Evolutionary conservation across 1,139 yeast species (phyloP), one percentile per base, ranked within the genome.

Genomic region (Dujonia santamariae): DNA sequence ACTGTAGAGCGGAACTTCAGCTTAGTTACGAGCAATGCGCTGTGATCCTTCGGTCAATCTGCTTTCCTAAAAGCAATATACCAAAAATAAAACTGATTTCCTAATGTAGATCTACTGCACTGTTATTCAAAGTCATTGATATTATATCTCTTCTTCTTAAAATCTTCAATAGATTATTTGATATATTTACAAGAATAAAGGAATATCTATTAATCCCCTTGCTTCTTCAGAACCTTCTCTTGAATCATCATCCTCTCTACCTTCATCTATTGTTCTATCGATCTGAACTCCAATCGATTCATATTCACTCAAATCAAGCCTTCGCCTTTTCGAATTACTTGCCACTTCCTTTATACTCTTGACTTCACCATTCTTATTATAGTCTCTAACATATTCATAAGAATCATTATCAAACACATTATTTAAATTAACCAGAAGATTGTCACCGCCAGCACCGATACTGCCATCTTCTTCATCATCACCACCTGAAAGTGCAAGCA

Each of bases 401-500:
- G 45, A 45, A 6, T 51, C 51, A 27, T 56, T 59, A 32, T 58
- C 63, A 36, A 57, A 57, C 7, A 51, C 42, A 23, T 44, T 46
- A 26, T 46, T 44, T 16, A 48, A 27, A 24, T 40, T 43, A 22
- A 45, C 28, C 15, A 17, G 26, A 6, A 19, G 13, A 13, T 28
- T 6, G n/a, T n/a, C n/a, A n/a, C n/a, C n/a, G n/a, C n/a, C n/a
- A n/a, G n/a, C n/a, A n/a, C n/a, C n/a, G 7, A 21, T 12, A 12
- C 9, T 24, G 16, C 8, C 9, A 11, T 8, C 15, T 23, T 19
- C 19, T 4, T 13, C 28, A 15, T 32, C 30, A 12, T 28, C 38
- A 27, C 37, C 30, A 27, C 54, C 24, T 4, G 55, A 37, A 3
- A 59, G 48, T 46, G 81, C 87, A 36, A 81, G 51, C 55, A 82